phyloP scores from a whole-genome alignment of 345 rosid species.

The Sapria himalayana region DNA sequence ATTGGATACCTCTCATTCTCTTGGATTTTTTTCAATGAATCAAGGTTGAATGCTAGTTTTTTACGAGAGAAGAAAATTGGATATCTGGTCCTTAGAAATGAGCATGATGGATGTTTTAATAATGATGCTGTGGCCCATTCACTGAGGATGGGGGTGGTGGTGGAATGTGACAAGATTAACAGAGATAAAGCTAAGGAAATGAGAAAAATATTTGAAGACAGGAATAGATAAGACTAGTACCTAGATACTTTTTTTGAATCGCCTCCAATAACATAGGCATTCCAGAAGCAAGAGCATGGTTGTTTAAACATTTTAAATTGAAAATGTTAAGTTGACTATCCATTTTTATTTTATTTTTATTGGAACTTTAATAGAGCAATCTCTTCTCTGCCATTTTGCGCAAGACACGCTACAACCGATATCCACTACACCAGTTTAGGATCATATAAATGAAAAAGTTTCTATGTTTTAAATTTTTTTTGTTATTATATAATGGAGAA shows the following conservation, averaged over 20 bases:
- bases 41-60: conserved; percentile 16
- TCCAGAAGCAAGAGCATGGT: too few species aligned
- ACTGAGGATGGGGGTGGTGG: conserved; percentile 14
- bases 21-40: conserved; percentile 7
- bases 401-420: conserved; percentile 32
- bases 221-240: conserved; percentile 7
- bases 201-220: conserved; percentile 7
- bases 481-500: too few species aligned
- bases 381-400: conserved; percentile 40
- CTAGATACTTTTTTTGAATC: conserved; percentile 7
- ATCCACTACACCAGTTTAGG: conserved; percentile 41
- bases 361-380: conserved; percentile 15
- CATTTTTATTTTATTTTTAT: too few species aligned
- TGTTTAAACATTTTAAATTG: too few species aligned
- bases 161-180: conserved; percentile 14
- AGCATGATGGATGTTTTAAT: conserved; percentile 13
- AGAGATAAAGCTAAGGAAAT: conserved; percentile 19
- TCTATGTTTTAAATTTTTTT: too few species aligned
- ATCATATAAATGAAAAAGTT: too few species aligned
- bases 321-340: too few species aligned
- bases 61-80: conserved; percentile 10
- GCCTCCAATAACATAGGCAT: conserved; percentile 2
- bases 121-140: conserved; percentile 13
- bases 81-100: conserved; percentile 9
- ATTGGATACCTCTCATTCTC: conserved; percentile 5